Base-by-base conservation (phyloP, 139 green algal species). In the Limnomonas spitsbergensis region DNA sequence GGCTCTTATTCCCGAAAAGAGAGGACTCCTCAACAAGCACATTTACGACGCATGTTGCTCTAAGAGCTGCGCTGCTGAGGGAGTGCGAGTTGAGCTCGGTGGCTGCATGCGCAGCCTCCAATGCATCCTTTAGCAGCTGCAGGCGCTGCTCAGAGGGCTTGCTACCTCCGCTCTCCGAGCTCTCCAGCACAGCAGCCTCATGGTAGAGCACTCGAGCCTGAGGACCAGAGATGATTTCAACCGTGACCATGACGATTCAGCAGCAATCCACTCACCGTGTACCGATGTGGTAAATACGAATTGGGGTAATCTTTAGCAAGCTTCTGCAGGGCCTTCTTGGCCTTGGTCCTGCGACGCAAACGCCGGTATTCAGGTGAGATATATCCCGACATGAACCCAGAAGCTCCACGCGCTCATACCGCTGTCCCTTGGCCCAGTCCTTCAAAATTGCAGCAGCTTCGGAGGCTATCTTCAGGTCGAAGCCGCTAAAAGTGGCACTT, bases 131-230 rank as follows among this genome's bases (percentile, higher is more conserved):
- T 34, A 92, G 80, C 40, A 92, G 80, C 38, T 80, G n/a, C 34
- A 90, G 69, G 14, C 88, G 82, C 40, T 47, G 31, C 40, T 85
- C 77, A 47, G 79, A 82, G 4, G 79, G 77, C 56, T 73, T 76
- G 35, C 35, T 78, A 37, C 38, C 68, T 38, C 38, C 47, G 40
- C 32, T 20, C 29, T 78, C 76, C 66, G 70, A 47, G 32, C 40
- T 76, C 26, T 87, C 81, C 32, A 88, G 66, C 3, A 80, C 80
- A 1, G 86, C 84, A 34, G 84, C 84, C 73, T 92, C 88, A 70
- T 92, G 88, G 66, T 91, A 92, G 35, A 91, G 76, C 36, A 92
- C 35, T 0, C 88, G 81, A 2, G 88, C 88, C 88, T 92, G 80
- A 20, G 37, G 32, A 42, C 4, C 29, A 26, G 32, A 42, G 27